Evolutionary conservation across 2,329 filamentous ascomycete species (phyloP), one percentile per base, ranked within the genome.

Genomic region (Myriangium duriaei): DNA sequence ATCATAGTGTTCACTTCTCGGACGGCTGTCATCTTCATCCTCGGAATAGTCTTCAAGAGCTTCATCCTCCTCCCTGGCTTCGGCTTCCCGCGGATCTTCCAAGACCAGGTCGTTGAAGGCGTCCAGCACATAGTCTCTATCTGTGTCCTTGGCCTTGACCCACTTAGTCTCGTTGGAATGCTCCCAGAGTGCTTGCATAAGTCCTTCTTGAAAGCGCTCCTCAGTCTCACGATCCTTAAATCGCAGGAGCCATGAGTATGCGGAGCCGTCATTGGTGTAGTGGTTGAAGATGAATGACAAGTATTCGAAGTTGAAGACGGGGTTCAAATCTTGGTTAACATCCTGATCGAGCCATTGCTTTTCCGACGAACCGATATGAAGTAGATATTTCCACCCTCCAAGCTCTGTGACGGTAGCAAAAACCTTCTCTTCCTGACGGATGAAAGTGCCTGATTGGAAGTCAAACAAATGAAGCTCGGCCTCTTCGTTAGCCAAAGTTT

Each of bases 201-300:
- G 69, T 29, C 86, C 91, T 51, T 93, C 80, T 56, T 98, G 91
- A 57, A 98, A 95, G 17, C 73, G 72, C 56, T 94, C 86, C 37
- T 92, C 69, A 0, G 79, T 78, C 13, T 75, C 65, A 49, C 86
- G 81, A 48, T 94, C 81, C 51, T 81, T 84, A 65, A 98, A 98
- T 11, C 87, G 79, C 24, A 98, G 66, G 11, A 98, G 72, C 88
- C 91, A 98, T 1, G 91, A 98, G 58, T 87, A 92, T 4, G 91
- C 88, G 2, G 81, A 82, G 2, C 87, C 85, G 58, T 95, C 84
- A 24, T 79, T 72, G 11, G 81, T 74, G 57, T 94, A 96, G 56
- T 95, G 86, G 53, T 98, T 98, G 71, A 98, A 98, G 53, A 98
- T 95, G 57, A 96, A 96, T 0, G 88, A 96, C n/a, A 94, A 69